Base-by-base conservation (phyloP, 257 asterid species). In the Rehmannia glutinosa region DNA sequence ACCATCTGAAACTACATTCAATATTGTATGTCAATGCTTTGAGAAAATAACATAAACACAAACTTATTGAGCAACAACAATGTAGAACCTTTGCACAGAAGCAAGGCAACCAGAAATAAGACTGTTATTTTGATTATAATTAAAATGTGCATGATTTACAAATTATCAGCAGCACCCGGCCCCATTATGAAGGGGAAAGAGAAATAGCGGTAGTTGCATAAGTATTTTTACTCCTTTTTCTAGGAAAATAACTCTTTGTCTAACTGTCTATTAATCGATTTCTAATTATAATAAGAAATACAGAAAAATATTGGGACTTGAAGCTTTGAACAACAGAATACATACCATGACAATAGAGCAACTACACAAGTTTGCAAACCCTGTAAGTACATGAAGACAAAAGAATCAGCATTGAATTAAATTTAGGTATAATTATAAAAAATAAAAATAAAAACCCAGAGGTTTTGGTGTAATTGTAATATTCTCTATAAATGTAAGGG, bases 281-380 rank as follows among this genome's bases (percentile, higher is more conserved):
- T 27, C 39, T 27, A 19, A 54, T 67, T 13, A 64, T 35, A 19
- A 67, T 13, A 11, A 27, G 43, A 54, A 39, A 17, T 33, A 41
- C 13, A 17, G 15, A 7, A 43, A 74, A 71, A 24, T 1, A 12
- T 16, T 5, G 54, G 53, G 47, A 36, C 66, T 16, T 38, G 20
- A 16, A 3, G 28, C 12, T 16, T 46, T 23, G 42, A 60, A 66
- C 24, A 57, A 19, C 15, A 72, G 21, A 52, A 50, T 39, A 77
- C 86, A 50, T 90, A 93, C 98, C 98, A 90, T 64, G 97, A 88
- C 64, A 93, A 77, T 25, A 93, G 78, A 56, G 97, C 90, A 64
- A 93, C 95, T 67, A 93, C 81, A 83, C 98, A 93, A 62, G 96
- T 90, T 76, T 83, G 98, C 77, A 93, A 56, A 68, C 98, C 98